phyloP scores from a whole-genome alignment of 2,329 filamentous ascomycete species.

The Clonostachys chloroleuca region DNA sequence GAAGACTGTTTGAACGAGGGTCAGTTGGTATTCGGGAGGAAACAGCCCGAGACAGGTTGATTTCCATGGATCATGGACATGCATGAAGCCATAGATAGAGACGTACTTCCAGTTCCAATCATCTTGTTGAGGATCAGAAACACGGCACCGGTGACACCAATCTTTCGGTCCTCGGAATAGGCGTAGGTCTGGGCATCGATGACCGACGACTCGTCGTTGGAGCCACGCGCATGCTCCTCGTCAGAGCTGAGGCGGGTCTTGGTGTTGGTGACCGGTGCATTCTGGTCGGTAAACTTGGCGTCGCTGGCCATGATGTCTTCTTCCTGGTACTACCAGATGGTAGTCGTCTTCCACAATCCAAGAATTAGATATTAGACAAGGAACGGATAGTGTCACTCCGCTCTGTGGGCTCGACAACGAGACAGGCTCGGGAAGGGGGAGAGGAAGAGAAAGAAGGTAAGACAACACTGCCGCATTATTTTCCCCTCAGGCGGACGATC shows the following conservation, averaged over 20 bases:
- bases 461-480: too few relatives aligned
- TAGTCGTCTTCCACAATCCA: too few relatives aligned
- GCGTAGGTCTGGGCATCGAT: conserved; percentile 34
- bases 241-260: background rate
- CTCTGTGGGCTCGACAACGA: too few relatives aligned
- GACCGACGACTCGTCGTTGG: conserved; percentile 17
- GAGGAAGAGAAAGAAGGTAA: too few relatives aligned
- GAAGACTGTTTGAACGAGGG: conserved; percentile 33
- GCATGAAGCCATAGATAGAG: background rate
- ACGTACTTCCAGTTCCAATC: conserved; percentile 52
- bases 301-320: too few relatives aligned
- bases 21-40: background rate
- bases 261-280: too few relatives aligned
- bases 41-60: background rate
- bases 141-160: conserved; percentile 46
- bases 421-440: too few relatives aligned
- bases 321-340: too few relatives aligned
- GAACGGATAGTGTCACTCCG: too few relatives aligned
- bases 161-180: conserved; percentile 37
- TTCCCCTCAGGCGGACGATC: too few relatives aligned
- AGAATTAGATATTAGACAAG: too few relatives aligned
- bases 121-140: conserved; percentile 55
- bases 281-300: too few relatives aligned
- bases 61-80: background rate
- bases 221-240: background rate